phyloP scores from a whole-genome alignment of 768 basidiomycete species.

The Russula sp. region DNA sequence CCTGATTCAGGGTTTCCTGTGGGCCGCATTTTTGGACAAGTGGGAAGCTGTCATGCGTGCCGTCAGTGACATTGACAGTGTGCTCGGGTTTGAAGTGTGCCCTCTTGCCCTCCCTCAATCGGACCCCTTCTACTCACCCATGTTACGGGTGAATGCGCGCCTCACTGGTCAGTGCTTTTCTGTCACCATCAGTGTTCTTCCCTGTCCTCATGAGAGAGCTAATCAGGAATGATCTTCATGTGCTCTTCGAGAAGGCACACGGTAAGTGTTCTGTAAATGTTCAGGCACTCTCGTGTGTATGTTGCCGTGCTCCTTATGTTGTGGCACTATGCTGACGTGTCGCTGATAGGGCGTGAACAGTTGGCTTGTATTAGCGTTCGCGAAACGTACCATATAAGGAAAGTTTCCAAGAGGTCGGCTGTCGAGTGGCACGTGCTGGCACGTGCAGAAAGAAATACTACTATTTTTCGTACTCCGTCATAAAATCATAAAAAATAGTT shows the following conservation, averaged over 20 bases:
- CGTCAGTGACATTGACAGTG: constrained; percentile 68
- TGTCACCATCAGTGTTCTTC: constrained; percentile 23
- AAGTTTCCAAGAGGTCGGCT: too few relatives aligned
- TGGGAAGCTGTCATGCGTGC: constrained; percentile 60
- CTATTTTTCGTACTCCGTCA: too few relatives aligned
- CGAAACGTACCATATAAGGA: too few relatives aligned
- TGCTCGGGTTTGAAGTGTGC: constrained; percentile 83
- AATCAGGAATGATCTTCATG: constrained; percentile 84
- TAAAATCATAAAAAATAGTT: too few relatives aligned
- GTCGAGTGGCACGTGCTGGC: too few relatives aligned
- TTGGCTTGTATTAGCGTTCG: too few relatives aligned
- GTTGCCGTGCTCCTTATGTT: constrained; percentile 21
- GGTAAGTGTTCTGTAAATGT: constrained; percentile 88
- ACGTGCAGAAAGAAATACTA: too few relatives aligned
- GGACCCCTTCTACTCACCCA: background rate
- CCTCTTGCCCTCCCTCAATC: constrained; percentile 12
- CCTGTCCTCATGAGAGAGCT: background rate
- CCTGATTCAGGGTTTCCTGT: constrained; percentile 76
- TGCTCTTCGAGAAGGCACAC: constrained; percentile 78
- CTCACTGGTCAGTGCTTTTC: constrained; percentile 54
- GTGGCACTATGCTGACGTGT: constrained; percentile 14
- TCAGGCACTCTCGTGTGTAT: constrained; percentile 81
- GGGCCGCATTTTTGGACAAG: constrained; percentile 73
- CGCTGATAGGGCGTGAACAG: constrained; percentile 74
- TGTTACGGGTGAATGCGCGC: constrained; percentile 27